Percentiles rank a stretch among this genome's conserved stretches.
Evolutionary conservation across 1,284 basidiomycete genomes (phyloP).

Genomic region (Sanghuangporus sanghuang): DNA sequence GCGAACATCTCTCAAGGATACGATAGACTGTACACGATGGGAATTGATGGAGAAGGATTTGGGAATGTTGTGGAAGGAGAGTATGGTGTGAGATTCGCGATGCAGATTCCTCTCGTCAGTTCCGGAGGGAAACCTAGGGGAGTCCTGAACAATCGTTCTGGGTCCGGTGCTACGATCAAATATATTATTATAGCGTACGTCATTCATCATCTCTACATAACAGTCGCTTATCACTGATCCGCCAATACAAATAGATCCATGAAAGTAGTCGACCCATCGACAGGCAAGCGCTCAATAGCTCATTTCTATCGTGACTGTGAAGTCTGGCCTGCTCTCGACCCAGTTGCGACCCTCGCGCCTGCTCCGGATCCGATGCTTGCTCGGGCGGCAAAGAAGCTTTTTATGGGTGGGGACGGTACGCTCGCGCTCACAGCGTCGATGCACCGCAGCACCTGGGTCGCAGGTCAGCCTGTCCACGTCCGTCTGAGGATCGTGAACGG

Average conservation of each 20-base stretch:
- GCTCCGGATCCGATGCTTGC: conserved; percentile 59
- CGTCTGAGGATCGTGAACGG: conserved; percentile 70
- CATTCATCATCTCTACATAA: conserved; percentile 10
- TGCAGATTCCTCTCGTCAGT: conserved; percentile 65
- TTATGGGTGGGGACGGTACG: conserved; percentile 52
- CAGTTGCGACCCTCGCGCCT: conserved; percentile 57
- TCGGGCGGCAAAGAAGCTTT: conserved; percentile 53
- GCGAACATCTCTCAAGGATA: conserved; percentile 45
- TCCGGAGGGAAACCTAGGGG: conserved; percentile 69
- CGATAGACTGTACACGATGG: conserved; percentile 44
- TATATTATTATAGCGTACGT: conserved; percentile 80
- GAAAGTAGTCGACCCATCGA: conserved; percentile 69
- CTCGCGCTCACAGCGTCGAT: conserved; percentile 72
- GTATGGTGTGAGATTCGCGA: conserved; percentile 74
- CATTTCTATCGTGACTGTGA: conserved; percentile 90
- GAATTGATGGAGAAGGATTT: conserved; percentile 70
- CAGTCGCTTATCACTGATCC: not conserved
- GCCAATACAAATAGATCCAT: conserved; percentile 49
- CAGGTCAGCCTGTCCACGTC: conserved; percentile 80
- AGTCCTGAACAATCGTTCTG: conserved; percentile 41
- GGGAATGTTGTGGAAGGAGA: conserved; percentile 60
- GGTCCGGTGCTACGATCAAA: conserved; percentile 57
- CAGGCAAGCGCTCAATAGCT: conserved; percentile 69
- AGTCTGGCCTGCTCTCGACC: conserved; percentile 78
- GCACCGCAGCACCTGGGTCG: conserved; percentile 78